Conservation (phyloP, 306 rosid genomes). For the Abrus pulchellus region DNA sequence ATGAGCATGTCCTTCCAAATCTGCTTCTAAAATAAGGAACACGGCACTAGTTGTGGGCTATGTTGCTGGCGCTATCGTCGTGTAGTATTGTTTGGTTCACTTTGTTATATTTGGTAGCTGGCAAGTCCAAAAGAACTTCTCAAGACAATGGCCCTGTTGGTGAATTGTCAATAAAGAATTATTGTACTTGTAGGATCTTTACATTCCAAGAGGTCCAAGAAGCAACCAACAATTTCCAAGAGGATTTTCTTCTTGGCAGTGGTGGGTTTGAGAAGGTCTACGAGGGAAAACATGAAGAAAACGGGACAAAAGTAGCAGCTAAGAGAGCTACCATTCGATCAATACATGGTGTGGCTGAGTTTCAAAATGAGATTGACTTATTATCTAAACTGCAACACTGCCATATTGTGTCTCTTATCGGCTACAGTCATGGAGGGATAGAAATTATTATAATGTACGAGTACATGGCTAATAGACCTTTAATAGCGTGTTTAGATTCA, state of each 20-base stretch:
- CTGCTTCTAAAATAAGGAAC: no score
- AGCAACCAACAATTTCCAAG: constrained; percentile 76
- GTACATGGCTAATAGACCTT: constrained; percentile 40
- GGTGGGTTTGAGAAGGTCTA: constrained; percentile 91
- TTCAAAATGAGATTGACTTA: constrained; percentile 32
- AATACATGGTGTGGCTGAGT: constrained; percentile 10
- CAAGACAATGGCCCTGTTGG: not conserved
- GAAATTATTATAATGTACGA: constrained; percentile 37
- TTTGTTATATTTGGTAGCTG: not conserved
- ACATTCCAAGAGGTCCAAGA: constrained; percentile 45
- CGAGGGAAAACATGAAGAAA: constrained; percentile 70
- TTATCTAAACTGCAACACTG: constrained; percentile 36
- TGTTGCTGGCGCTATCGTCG: not conserved
- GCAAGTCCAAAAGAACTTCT: constrained; percentile 27
- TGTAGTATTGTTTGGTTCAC: not conserved
- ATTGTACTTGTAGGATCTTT: not conserved
- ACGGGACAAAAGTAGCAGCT: constrained; percentile 57
- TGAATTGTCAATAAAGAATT: not conserved
- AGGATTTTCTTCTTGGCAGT: constrained; percentile 66
- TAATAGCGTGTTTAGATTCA: not conserved
- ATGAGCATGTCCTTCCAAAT: no score
- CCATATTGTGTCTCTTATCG: constrained; percentile 35
- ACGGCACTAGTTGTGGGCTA: no score
- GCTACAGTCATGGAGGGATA: constrained; percentile 31
- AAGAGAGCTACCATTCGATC: constrained; percentile 39